phyloP scores from a whole-genome alignment of 495 filamentous ascomycete genomes.

The Ascodesmis nigricans region DNA sequence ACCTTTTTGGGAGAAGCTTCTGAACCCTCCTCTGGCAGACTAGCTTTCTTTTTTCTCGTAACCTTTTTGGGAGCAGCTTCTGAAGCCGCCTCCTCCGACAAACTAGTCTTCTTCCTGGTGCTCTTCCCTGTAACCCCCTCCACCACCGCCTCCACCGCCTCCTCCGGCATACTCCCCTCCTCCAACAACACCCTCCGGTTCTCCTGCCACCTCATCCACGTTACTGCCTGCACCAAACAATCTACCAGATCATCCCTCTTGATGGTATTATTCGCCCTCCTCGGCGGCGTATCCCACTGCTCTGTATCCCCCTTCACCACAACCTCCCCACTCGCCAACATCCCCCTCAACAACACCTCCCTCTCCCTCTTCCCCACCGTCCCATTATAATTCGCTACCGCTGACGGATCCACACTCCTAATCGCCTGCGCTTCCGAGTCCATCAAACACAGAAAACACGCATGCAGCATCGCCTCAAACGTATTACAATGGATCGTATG shows the following conservation, averaged over 20 bases:
- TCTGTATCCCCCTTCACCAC: constrained; percentile 22
- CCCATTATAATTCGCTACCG: constrained; percentile 18
- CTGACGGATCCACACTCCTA: constrained; percentile 9
- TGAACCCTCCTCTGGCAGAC: no score
- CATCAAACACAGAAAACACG: constrained; percentile 37
- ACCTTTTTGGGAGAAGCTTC: no score
- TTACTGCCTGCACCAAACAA: constrained; percentile 64
- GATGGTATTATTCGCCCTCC: neutral
- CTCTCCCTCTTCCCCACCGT: constrained; percentile 37
- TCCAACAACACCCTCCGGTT: constrained; percentile 32
- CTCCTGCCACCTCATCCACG: constrained; percentile 66
- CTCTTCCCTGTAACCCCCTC: no score
- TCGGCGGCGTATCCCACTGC: constrained; percentile 15
- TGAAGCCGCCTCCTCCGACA: no score
- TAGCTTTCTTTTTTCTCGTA: no score
- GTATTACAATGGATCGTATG: constrained; percentile 85
- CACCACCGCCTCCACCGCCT: neutral
- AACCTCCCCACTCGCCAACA: constrained; percentile 27
- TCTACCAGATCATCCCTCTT: constrained; percentile 90
- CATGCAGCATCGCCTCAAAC: constrained; percentile 74
- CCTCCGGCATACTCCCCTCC: constrained; percentile 19
- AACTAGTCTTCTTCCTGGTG: no score
- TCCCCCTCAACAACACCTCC: constrained; percentile 37
- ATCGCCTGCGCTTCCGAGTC: constrained; percentile 14
- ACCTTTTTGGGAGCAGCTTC: no score